These are phyloP conservation scores for Chlamydomonas schloesseri DNA, from an alignment of 139 green algal genomes.

Conservation along the genomic window DNA sequence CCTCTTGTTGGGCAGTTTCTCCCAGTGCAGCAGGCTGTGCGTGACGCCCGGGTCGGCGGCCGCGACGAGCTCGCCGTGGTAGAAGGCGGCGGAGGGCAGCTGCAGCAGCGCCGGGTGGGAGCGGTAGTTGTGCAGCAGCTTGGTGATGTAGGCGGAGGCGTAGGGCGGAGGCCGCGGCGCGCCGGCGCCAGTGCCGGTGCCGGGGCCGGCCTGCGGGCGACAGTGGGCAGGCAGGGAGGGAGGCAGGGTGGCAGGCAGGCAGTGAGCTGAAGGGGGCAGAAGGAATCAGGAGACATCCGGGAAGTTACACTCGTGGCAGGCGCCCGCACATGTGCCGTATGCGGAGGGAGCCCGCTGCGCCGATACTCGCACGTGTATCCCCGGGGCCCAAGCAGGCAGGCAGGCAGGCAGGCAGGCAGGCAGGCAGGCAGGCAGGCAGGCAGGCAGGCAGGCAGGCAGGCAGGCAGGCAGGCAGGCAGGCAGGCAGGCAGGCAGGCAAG, in stretches of 20 bases:
- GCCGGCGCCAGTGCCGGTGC: not conserved
- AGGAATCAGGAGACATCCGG: too few relatives aligned
- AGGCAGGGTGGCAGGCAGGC: constrained; percentile 12
- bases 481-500: constrained; percentile 4
- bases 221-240: not conserved
- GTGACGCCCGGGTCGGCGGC: constrained; percentile 11
- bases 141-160: constrained; percentile 53
- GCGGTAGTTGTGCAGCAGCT: constrained; percentile 87
- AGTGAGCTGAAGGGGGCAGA: too few relatives aligned
- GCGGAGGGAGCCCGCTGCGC: too few relatives aligned
- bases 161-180: constrained; percentile 31
- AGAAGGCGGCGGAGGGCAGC: constrained; percentile 83
- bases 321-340: too few relatives aligned
- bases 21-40: constrained; percentile 52
- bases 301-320: too few relatives aligned
- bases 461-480: too few relatives aligned
- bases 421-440: too few relatives aligned
- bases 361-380: too few relatives aligned
- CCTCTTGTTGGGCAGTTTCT: constrained; percentile 47
- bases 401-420: too few relatives aligned
- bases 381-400: too few relatives aligned
- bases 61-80: constrained; percentile 62
- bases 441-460: too few relatives aligned
- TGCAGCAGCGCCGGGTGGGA: constrained; percentile 79
- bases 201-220: not conserved